Percentiles rank a stretch among this genome's conserved stretches.
phyloP scores from a whole-genome alignment of 495 filamentous ascomycete genomes.

The Penicillium macrosclerotiorum region DNA sequence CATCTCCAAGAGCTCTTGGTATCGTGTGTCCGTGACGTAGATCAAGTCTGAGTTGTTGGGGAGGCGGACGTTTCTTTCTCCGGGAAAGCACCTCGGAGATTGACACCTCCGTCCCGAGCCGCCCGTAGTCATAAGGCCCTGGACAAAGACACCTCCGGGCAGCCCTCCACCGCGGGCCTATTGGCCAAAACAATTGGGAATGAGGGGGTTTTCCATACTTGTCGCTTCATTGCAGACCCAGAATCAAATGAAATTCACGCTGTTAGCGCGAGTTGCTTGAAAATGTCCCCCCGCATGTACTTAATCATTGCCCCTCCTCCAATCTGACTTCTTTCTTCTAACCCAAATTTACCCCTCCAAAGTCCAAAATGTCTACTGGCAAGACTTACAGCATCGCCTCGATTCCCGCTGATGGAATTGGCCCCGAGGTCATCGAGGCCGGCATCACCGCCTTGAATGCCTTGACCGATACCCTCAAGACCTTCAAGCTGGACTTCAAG shows the following conservation, averaged over 20 bases:
- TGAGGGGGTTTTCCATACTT: conserved; percentile 7
- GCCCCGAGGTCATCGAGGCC: conserved; percentile 51
- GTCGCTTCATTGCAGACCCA: conserved; percentile 3
- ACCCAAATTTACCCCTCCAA: not conserved
- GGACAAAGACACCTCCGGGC: conserved; percentile 17
- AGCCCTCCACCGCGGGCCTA: not conserved
- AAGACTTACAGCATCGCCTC: conserved; percentile 47
- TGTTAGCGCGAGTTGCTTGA: not conserved
- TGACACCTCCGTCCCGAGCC: not conserved
- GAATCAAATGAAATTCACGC: conserved; percentile 2
- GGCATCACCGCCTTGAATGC: conserved; percentile 46
- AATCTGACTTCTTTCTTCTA: not conserved
- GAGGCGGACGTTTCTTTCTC: conserved; percentile 24
- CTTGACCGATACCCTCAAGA: conserved; percentile 40
- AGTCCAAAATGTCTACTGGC: conserved; percentile 15
- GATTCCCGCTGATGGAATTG: conserved; percentile 56
- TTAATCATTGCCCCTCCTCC: conserved; percentile 5
- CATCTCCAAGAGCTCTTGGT: too few species aligned
- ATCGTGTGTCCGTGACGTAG: too few species aligned
- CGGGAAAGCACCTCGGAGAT: not conserved
- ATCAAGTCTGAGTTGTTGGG: too few species aligned
- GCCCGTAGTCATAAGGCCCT: not conserved
- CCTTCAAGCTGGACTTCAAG: conserved; percentile 49
- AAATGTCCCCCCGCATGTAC: conserved; percentile 16
- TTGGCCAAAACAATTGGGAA: conserved; percentile 8